Conservation (phyloP, 768 basidiomycete species). For the Punctularia strigosozonata region DNA sequence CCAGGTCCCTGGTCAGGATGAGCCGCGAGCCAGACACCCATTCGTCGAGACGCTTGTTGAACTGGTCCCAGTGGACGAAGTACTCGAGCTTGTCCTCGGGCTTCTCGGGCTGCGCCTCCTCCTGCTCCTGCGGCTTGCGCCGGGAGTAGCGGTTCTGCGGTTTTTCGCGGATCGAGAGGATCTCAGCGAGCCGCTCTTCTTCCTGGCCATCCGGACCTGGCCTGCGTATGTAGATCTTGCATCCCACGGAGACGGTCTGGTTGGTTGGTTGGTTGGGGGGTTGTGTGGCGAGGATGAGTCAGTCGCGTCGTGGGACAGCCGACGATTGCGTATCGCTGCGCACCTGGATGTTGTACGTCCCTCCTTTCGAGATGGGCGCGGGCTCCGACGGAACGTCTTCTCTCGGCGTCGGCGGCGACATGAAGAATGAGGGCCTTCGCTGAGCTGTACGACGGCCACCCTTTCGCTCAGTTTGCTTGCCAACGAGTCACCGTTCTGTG, state of each 20-base stretch:
- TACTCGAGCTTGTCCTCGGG: conserved; percentile 81
- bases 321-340: conserved; percentile 17
- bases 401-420: conserved; percentile 15
- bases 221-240: conserved; percentile 88
- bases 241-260: conserved; percentile 83
- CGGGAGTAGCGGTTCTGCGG: conserved; percentile 50
- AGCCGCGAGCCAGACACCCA: conserved; percentile 90
- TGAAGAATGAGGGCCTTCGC: too few species aligned
- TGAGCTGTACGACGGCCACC: too few species aligned
- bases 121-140: conserved; percentile 28
- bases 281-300: conserved; percentile 9
- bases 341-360: conserved; percentile 69
- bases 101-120: conserved; percentile 31
- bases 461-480: too few species aligned
- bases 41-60: conserved; percentile 98
- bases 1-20: conserved; percentile 74
- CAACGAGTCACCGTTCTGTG: too few species aligned
- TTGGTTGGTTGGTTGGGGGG: conserved; percentile 10
- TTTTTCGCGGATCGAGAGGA: conserved; percentile 89
- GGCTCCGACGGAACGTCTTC: conserved; percentile 33
- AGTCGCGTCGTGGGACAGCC: conserved; percentile 11
- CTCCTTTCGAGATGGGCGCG: conserved; percentile 59
- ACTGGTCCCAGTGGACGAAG: conserved; percentile 98
- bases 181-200: conserved; percentile 92
- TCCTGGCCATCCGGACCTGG: conserved; percentile 58